Evolutionary conservation across 2,329 filamentous ascomycete species (phyloP), one percentile per base, ranked within the genome.

Genomic region (Neocatenulostroma microsporum): DNA sequence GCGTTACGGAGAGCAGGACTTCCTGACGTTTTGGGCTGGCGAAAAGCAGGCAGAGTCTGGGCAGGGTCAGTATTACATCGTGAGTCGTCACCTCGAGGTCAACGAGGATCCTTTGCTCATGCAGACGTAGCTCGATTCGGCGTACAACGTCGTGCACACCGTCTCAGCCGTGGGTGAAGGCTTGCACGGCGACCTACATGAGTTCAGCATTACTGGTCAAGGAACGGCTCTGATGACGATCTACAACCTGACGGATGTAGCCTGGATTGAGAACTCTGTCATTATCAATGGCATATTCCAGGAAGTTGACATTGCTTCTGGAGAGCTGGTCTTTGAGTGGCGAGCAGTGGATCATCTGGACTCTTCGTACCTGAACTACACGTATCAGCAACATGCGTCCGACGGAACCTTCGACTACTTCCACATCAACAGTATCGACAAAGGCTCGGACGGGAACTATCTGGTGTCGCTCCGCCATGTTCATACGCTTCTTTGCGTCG

Each of bases 351-450:
- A 57, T 21, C 49, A 57, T 25, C n/a, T n/a, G n/a, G n/a, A n/a
- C n/a, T n/a, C n/a, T n/a, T n/a, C n/a, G n/a, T n/a, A n/a, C n/a
- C n/a, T n/a, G n/a, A n/a, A n/a, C n/a, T n/a, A n/a, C n/a, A n/a
- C n/a, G n/a, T n/a, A n/a, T n/a, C n/a, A n/a, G n/a, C n/a, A n/a
- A n/a, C n/a, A n/a, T n/a, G n/a, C n/a, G n/a, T n/a, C n/a, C n/a
- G n/a, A n/a, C 24, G 24, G 20, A 13, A 17, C 66, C 0, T 72
- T 62, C 53, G 70, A 74, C 44, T 73, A 62, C 53, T 70, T 71
- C 50, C 71, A 74, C 50, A 67, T 76, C 54, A 74, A 76, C 54
- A 70, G 70, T 26, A 56, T 76, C 19, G 67, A 73, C 46, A 73
- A 74, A 47, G 65, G 67, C 34, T 45, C 54, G 0, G 46, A 62